Base-by-base conservation (phyloP, 805 yeast species). In the Pichia occidentalis region DNA sequence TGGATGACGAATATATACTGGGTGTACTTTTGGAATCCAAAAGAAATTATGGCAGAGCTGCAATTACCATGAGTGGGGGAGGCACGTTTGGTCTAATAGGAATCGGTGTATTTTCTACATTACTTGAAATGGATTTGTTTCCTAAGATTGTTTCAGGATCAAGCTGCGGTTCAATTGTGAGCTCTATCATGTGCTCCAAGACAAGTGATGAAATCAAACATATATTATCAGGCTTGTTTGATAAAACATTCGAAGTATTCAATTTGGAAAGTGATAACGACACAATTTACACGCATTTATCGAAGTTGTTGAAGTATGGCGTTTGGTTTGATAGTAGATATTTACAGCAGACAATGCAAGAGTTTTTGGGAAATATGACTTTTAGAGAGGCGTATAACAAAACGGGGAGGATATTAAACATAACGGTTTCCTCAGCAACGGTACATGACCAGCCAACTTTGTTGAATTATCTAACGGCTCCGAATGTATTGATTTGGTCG, bases 151-250 rank as follows among this genome's bases (percentile, higher is more conserved):
- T 92, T 12, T 83, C 95, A 33, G 98, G 99, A 1, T 83, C 95
- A 11, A 85, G 95, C 18, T 95, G 97, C 0, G 99, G 99, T 13
- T 87, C 96, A 1, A 88, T 92, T 36, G 80, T 92, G 32, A 97
- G 97, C 14, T 75, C 95, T 34, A 76, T 92, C 13, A 67, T 92
- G 32, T 86, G 95, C 53, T 80, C 84, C 13, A 85, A 82, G 53
- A 73, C 80, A 8, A 79, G 78, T 41, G 83, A 77, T 23, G 97
- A 88, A 57, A 67, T 79, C 2, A 57, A 67, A 14, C 69, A 61
- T 5, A 56, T 85, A 13, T 61, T 90, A 41, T 68, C 61, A 22
- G 73, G 77, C 12, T 76, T 88, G 40, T 74, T 78, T 33, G 80
- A 74, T 21, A 68, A 68, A 18, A 65, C 70, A 13, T 73, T 75